Evolutionary conservation across 768 basidiomycete species (phyloP), one percentile per base, ranked within the genome.

Genomic region (Auricularia auricula-judae): DNA sequence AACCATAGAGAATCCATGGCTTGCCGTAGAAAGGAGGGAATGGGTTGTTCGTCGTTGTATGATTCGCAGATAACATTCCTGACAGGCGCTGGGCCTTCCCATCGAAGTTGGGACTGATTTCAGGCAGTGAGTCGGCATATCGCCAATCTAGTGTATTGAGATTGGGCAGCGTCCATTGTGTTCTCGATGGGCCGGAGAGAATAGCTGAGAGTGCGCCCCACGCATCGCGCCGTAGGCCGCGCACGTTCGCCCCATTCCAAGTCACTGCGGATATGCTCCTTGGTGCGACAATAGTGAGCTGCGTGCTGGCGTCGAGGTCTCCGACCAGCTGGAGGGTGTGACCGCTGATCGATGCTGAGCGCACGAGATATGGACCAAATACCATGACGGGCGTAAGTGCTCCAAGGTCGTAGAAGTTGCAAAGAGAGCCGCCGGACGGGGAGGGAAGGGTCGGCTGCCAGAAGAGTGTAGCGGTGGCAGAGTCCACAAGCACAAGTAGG

Each of bases 291-390:
- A 72, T 61, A 11, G 61, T 62, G 3, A 73, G 58, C 7, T 65
- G 62, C 4, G 72, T 73, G 18, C 67, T 68, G 4, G 63, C 64
- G 64, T 70, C 70, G 54, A 71, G 21, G 61, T 75, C 74, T 11
- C 74, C 74, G 36, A 60, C 39, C n/a, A 75, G 68, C 14, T 56
- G 36, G 12, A 75, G 66, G 3, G 63, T 67, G 18, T 33, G 42
- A 12, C 61, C 65, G 3, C 58, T 42, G 35, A 70, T 61, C 2
- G 68, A 61, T 4, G 71, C 74, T 64, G 70, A 72, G n/a, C 74
- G 73, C 14, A 75, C 74, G 54, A 75, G 71, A 66, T 74, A 74
- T 21, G 74, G 72, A 3, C 74, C 74, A 33, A 66, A 29, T 44
- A 74, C 67, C 4, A 73, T 53, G 10, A 69, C 71, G 34, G 68